phyloP scores from a whole-genome alignment of 164 flowering plant genomes.

The Pachysandra terminalis region DNA sequence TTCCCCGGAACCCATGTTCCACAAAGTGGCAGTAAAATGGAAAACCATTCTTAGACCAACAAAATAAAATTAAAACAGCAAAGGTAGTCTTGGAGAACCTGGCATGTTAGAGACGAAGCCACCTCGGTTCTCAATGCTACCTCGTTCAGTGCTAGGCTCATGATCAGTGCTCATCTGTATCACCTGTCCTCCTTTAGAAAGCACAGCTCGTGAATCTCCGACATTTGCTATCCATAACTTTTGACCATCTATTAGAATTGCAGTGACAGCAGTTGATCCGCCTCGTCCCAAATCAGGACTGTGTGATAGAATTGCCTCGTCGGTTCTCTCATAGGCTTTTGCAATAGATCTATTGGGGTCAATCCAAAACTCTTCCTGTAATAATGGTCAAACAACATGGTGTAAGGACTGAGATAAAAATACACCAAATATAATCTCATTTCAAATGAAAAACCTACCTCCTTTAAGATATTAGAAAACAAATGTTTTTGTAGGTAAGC shows the following conservation, averaged over 20 bases:
- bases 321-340: constrained; percentile 79
- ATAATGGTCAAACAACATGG: constrained; percentile 10
- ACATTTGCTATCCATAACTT: constrained; percentile 84
- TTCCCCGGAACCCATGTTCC: no score
- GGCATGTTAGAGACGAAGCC: constrained; percentile 92
- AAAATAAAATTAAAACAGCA: not conserved
- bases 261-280: constrained; percentile 90
- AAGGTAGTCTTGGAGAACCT: constrained; percentile 38
- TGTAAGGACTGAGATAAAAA: not conserved
- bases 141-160: constrained; percentile 79
- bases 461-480: constrained; percentile 66
- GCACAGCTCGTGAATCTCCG: constrained; percentile 86
- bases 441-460: constrained; percentile 37
- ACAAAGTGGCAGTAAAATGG: no score
- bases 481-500: constrained; percentile 78
- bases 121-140: constrained; percentile 70
- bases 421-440: not conserved
- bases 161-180: constrained; percentile 69
- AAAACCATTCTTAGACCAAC: no score
- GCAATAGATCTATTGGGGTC: constrained; percentile 52
- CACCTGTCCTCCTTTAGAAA: constrained; percentile 58
- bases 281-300: constrained; percentile 78
- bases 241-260: constrained; percentile 56
- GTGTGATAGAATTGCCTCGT: constrained; percentile 70
- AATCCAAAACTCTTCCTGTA: constrained; percentile 83